Conservation (phyloP, 2,329 filamentous ascomycete species). For the Curvularia hawaiiensis region DNA sequence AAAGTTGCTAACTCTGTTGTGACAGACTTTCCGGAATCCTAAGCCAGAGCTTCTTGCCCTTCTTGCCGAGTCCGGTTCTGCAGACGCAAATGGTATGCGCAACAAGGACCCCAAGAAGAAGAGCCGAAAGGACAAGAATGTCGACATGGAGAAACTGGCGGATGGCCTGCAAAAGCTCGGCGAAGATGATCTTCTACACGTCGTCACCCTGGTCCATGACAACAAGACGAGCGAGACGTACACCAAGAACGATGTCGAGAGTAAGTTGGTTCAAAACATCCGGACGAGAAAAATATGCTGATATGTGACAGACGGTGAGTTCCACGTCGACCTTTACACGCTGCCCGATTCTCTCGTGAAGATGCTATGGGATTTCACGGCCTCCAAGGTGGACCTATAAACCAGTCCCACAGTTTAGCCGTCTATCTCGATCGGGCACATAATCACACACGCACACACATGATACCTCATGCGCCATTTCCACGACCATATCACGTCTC, state of each 20-base stretch:
- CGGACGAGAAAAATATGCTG: slow-evolving; percentile 12
- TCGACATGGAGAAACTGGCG: slow-evolving; percentile 96
- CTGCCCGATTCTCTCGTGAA: slow-evolving; percentile 87
- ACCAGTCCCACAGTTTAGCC: background rate
- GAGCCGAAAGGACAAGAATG: slow-evolving; percentile 67
- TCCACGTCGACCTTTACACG: slow-evolving; percentile 98
- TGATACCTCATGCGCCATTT: background rate
- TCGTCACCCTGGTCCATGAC: slow-evolving; percentile 98
- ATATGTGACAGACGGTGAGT: slow-evolving; percentile 76
- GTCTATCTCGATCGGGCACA: background rate
- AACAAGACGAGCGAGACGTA: slow-evolving; percentile 94
- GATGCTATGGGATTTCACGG: slow-evolving; percentile 90
- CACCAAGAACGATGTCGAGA: slow-evolving; percentile 95
- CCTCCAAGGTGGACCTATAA: slow-evolving; percentile 43
- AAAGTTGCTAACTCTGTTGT: background rate
- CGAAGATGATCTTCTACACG: slow-evolving; percentile 91
- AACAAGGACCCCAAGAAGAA: slow-evolving; percentile 81
- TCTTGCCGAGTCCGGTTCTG: slow-evolving; percentile 81
- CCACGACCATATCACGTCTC: slow-evolving; percentile 1
- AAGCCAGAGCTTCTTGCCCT: slow-evolving; percentile 80
- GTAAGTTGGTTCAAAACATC: slow-evolving; percentile 59
- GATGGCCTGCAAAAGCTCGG: slow-evolving; percentile 86
- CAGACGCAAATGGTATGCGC: slow-evolving; percentile 66
- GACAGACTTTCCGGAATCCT: slow-evolving; percentile 84
- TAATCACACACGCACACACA: background rate